Conservation (phyloP, 2,329 filamentous ascomycete genomes). For the Aspergillus novofumigatus region DNA sequence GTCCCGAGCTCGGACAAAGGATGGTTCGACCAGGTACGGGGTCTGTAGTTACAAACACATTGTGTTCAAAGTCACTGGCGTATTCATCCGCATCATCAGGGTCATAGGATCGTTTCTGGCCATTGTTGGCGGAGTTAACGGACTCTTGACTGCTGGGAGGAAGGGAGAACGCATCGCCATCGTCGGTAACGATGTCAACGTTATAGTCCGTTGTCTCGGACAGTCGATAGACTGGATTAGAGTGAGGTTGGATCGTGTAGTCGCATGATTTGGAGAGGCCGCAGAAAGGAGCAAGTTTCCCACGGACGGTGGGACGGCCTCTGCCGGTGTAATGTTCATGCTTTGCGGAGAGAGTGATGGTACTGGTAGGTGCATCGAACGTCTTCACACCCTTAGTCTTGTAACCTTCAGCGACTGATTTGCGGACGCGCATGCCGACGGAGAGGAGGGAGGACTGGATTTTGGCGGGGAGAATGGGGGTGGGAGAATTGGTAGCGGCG, state of each 20-base stretch:
- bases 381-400: constrained; percentile 57
- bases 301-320: constrained; percentile 26
- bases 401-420: constrained; percentile 90
- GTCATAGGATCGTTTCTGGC: constrained; percentile 43
- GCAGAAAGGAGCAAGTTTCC: constrained; percentile 74
- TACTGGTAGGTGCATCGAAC: constrained; percentile 11
- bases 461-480: constrained; percentile 56
- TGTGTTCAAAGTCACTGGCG: constrained; percentile 17
- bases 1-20: constrained; percentile 29
- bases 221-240: neutral
- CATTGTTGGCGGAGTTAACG: constrained; percentile 23
- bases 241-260: constrained; percentile 52
- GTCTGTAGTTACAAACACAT: constrained; percentile 12
- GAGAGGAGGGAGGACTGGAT: constrained; percentile 80
- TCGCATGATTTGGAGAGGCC: constrained; percentile 74
- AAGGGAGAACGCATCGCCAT: constrained; percentile 35
- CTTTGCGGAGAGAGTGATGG: constrained; percentile 1
- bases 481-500: constrained; percentile 34
- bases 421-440: constrained; percentile 92
- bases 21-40: constrained; percentile 26
- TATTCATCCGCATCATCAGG: constrained; percentile 36
- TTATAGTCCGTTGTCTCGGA: constrained; percentile 12
- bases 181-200: constrained; percentile 29
- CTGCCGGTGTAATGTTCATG: constrained; percentile 2
- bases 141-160: constrained; percentile 41